These are phyloP conservation scores for Verruconis gallopava DNA, from an alignment of 2,329 filamentous ascomycete genomes.

Conservation along the genomic window DNA sequence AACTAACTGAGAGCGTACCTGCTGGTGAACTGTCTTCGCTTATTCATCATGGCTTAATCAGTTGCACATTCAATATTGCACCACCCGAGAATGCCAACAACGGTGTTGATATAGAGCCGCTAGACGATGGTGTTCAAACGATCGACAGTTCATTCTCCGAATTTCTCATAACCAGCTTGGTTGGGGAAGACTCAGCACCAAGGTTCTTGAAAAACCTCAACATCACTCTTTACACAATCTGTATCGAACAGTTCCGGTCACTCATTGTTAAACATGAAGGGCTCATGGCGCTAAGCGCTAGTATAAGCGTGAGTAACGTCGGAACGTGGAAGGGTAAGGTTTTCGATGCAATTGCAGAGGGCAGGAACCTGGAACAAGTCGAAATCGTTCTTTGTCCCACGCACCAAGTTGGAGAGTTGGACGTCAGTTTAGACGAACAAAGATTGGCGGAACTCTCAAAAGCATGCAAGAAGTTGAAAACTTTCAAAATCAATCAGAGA, in stretches of 20 bases:
- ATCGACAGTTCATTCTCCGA: constrained; percentile 22
- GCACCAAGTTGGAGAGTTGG: constrained; percentile 23
- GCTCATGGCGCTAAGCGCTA: constrained; percentile 27
- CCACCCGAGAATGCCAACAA: constrained; percentile 17
- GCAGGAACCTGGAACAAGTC: constrained; percentile 24
- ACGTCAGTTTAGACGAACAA: constrained; percentile 18
- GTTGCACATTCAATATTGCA: constrained; percentile 25
- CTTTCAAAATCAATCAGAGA: constrained; percentile 26
- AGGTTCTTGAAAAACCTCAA: constrained; percentile 25
- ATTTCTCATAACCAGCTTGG: constrained; percentile 21
- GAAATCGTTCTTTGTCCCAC: constrained; percentile 27
- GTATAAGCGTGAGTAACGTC: constrained; percentile 24
- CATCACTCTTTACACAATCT: constrained; percentile 29
- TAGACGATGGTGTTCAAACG: constrained; percentile 19
- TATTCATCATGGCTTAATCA: constrained; percentile 26
- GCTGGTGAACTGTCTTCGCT: constrained; percentile 24
- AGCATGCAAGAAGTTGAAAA: constrained; percentile 22
- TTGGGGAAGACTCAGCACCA: constrained; percentile 21
- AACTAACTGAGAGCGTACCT: constrained; percentile 29
- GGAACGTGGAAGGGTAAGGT: constrained; percentile 24
- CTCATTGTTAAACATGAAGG: constrained; percentile 25
- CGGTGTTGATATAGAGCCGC: constrained; percentile 12
- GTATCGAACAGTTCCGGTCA: constrained; percentile 20
- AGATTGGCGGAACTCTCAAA: constrained; percentile 22
- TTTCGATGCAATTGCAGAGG: constrained; percentile 19